Evolutionary conservation across 805 yeast genomes (phyloP).

Genomic region (Maudiozyma pseudohumilis): DNA sequence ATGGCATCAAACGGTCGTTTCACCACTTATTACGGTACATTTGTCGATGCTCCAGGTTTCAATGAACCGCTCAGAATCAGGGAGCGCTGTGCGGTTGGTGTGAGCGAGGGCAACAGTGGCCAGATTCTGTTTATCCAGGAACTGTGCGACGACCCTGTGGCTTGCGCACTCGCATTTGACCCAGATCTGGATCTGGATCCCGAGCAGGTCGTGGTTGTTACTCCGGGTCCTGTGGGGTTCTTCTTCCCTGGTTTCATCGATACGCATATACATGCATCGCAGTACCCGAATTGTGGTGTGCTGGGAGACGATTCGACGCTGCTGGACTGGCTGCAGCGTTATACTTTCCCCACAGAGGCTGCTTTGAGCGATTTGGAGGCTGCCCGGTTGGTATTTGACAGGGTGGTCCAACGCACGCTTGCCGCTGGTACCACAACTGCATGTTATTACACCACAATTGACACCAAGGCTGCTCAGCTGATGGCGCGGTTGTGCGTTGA

Average conservation of each 20-base stretch:
- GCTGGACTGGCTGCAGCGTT: slow-evolving; percentile 78
- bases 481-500: slow-evolving; percentile 62
- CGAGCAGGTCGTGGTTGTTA: too few relatives aligned
- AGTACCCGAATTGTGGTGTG: slow-evolving; percentile 71
- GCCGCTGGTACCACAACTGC: slow-evolving; percentile 85
- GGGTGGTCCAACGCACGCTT: slow-evolving; percentile 62
- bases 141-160: slow-evolving; percentile 18
- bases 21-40: slow-evolving; percentile 47
- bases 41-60: slow-evolving; percentile 60
- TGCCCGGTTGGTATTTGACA: slow-evolving; percentile 55
- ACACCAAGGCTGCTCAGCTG: slow-evolving; percentile 60
- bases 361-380: slow-evolving; percentile 42
- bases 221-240: too few relatives aligned
- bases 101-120: slow-evolving; percentile 35
- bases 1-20: too few relatives aligned
- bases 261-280: slow-evolving; percentile 80
- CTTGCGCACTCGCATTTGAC: slow-evolving; percentile 20
- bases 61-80: slow-evolving; percentile 49
- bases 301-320: slow-evolving; percentile 70
- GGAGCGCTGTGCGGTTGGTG: slow-evolving; percentile 52
- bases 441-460: slow-evolving; percentile 83
- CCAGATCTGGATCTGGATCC: too few relatives aligned
- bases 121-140: slow-evolving; percentile 27
- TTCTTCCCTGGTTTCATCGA: slow-evolving; percentile 78
- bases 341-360: slow-evolving; percentile 85